Conservation (phyloP, 2,329 filamentous ascomycete genomes). For the Aspergillus brunneoviolaceus region DNA sequence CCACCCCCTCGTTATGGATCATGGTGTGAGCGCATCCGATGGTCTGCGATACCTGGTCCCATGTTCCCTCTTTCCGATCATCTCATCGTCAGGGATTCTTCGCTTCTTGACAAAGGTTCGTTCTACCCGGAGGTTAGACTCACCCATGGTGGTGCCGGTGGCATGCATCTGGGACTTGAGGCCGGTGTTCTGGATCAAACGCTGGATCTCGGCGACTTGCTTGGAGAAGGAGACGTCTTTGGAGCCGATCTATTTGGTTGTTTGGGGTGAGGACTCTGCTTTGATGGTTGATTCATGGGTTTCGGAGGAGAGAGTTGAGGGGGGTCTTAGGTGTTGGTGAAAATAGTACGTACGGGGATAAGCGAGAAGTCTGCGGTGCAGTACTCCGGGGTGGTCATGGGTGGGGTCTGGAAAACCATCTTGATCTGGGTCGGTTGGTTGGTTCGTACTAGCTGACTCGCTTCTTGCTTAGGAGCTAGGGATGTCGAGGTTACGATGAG, state of each 20-base stretch:
- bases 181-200: conserved; percentile 72
- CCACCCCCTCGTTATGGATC: conserved; percentile 70
- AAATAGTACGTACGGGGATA: conserved; percentile 53
- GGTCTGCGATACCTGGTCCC: conserved; percentile 77
- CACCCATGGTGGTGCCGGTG: conserved; percentile 83
- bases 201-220: conserved; percentile 81
- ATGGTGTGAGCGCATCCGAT: conserved; percentile 76
- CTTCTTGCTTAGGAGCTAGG: not conserved
- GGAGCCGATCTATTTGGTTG: conserved; percentile 62
- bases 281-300: not conserved
- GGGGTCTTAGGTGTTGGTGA: not conserved
- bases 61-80: conserved; percentile 67
- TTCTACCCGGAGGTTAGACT: conserved; percentile 22
- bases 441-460: not conserved
- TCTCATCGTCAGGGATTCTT: not conserved
- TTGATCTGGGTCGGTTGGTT: not conserved
- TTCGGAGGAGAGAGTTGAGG: no score
- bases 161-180: conserved; percentile 82
- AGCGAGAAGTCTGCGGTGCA: conserved; percentile 87
- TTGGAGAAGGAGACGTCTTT: conserved; percentile 68
- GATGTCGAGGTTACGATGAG: not conserved
- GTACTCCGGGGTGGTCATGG: conserved; percentile 58
- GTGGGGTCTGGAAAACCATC: conserved; percentile 17
- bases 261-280: not conserved
- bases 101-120: not conserved